Base-by-base conservation (phyloP, 768 basidiomycete species). In the Suillus hirtellus region DNA sequence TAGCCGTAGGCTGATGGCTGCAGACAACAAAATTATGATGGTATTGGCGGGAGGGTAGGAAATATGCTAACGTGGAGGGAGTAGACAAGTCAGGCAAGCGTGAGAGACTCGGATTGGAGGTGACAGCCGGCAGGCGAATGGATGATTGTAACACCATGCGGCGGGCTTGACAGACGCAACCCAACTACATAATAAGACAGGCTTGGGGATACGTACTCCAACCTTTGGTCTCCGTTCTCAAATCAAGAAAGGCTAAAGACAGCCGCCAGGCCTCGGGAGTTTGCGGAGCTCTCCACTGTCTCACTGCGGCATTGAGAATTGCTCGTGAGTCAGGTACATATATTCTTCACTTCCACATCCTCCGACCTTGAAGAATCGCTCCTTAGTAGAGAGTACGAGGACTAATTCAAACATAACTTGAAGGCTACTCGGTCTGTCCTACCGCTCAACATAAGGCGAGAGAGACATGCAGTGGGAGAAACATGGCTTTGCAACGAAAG, bases 391-490 rank as follows among this genome's bases (percentile, higher is more conserved):
- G 24, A 58, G 1, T 27, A 12, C 17, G 11, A 24, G 10, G 52
- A 53, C 31, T 6, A 0, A 58, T 27, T 17, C 15, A 42, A 56
- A n/a, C 31, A 11, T 15, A 38, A 21, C 4, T 47, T 15, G 19
- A 46, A 24, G 21, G 14, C n/a, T 21, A 4, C 37, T n/a, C 24
- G 15, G 24, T 24, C 52, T 34, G 19, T 31, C 40, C 27, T 42
- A 17, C 38, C 0, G 21, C 55, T 38, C n/a, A 15, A 56, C 5
- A 27, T 2, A 27, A 58, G 55, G 17, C 17, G 24, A n/a, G 38
- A 38, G 37, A 37, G 38, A 40, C 24, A 58, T 42, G 56, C 56
- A 58, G 24, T 42, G 56, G 56, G 40, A 58, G 15, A 37, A 15
- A 27, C 24, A 40, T 56, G 24, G 2, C 37, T 17, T 37, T 31